Conservation (phyloP, 768 basidiomycete genomes). For the Tricholoma sp. region DNA sequence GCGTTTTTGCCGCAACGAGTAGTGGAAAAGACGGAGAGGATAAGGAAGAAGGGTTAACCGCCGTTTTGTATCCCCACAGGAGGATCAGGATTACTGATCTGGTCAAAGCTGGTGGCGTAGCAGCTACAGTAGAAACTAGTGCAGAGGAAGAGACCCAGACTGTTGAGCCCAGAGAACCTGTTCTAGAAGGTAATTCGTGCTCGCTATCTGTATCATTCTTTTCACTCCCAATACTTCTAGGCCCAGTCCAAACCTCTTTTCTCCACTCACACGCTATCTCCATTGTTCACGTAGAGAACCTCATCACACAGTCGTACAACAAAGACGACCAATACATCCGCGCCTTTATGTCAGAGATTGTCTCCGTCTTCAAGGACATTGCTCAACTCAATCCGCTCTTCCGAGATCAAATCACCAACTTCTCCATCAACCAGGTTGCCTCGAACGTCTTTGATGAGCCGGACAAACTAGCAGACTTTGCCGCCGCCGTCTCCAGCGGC, state of each 20-base stretch:
- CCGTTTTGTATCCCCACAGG: conserved; percentile 90
- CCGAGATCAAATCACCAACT: conserved; percentile 97
- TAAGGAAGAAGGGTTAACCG: conserved; percentile 88
- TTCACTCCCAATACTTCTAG: conserved; percentile 21
- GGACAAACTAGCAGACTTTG: conserved; percentile 95
- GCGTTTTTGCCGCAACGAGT: conserved; percentile 67
- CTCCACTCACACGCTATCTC: conserved; percentile 79
- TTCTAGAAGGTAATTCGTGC: conserved; percentile 12
- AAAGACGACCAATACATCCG: conserved; percentile 94
- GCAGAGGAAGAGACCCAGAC: conserved; percentile 39
- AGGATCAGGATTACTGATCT: conserved; percentile 86
- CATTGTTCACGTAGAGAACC: conserved; percentile 84
- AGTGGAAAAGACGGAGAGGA: conserved; percentile 46
- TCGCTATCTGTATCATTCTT: not conserved
- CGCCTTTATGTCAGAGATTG: conserved; percentile 94
- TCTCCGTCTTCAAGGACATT: conserved; percentile 97
- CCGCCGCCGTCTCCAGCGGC: conserved; percentile 93
- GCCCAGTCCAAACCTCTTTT: conserved; percentile 79
- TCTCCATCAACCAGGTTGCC: conserved; percentile 88
- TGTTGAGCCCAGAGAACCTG: conserved; percentile 34
- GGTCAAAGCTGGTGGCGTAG: conserved; percentile 56
- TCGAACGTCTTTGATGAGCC: conserved; percentile 96
- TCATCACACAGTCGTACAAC: conserved; percentile 75
- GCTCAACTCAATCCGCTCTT: conserved; percentile 96
- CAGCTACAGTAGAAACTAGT: conserved; percentile 29